These are phyloP conservation scores for Boletus insuetus DNA, from an alignment of 768 basidiomycete species.

Conservation along the genomic window DNA sequence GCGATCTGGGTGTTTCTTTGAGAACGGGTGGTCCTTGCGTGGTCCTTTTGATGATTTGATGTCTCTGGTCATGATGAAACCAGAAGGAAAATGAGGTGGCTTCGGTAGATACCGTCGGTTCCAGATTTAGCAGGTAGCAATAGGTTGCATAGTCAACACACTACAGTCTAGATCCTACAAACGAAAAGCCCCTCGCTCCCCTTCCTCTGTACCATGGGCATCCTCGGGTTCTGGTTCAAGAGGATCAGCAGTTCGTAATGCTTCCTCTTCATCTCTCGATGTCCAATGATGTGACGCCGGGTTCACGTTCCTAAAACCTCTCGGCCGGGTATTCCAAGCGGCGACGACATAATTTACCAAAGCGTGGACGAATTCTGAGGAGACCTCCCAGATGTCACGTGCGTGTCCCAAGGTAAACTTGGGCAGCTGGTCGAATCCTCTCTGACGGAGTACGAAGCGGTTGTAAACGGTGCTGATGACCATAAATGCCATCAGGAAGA, in stretches of 20 bases:
- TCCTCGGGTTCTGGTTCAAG: constrained; percentile 16
- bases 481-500: constrained; percentile 62
- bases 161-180: constrained; percentile 12
- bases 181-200: neutral
- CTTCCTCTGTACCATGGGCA: neutral
- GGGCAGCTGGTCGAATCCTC: constrained; percentile 73
- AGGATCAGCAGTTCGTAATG: constrained; percentile 22
- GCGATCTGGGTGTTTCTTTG: constrained; percentile 47
- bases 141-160: too few relatives aligned
- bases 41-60: constrained; percentile 13
- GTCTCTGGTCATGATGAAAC: constrained; percentile 16
- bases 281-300: constrained; percentile 31
- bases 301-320: constrained; percentile 15
- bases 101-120: constrained; percentile 2
- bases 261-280: constrained; percentile 32
- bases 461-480: constrained; percentile 74
- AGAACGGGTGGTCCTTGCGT: neutral
- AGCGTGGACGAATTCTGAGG: constrained; percentile 16
- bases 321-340: constrained; percentile 18
- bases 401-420: constrained; percentile 42
- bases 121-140: constrained; percentile 27
- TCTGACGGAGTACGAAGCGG: constrained; percentile 67
- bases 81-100: constrained; percentile 12
- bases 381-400: constrained; percentile 22
- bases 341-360: constrained; percentile 9